Evolutionary conservation across 2,329 filamentous ascomycete species (phyloP).

Genomic region (Xylaria polymorpha): DNA sequence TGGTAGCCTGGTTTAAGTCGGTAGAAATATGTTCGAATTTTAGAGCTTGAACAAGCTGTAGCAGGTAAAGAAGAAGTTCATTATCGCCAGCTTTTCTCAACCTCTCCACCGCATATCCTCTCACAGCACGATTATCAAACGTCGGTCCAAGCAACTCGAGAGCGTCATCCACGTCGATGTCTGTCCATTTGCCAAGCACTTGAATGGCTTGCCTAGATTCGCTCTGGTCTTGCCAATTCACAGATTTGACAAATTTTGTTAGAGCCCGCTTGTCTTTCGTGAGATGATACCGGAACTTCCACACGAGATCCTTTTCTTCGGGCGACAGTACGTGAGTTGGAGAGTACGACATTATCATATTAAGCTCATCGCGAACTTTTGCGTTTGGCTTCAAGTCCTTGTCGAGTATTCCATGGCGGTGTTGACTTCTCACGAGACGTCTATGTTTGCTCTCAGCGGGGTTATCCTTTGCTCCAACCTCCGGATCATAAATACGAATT

Average conservation of each 20-base stretch:
- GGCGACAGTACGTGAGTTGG: slow-evolving; percentile 88
- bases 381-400: slow-evolving; percentile 96
- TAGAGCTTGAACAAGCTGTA: slow-evolving; percentile 94
- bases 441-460: slow-evolving; percentile 96
- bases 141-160: slow-evolving; percentile 92
- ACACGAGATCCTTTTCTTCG: slow-evolving; percentile 95
- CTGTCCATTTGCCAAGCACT: slow-evolving; percentile 91
- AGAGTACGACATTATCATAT: slow-evolving; percentile 89
- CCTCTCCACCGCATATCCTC: slow-evolving; percentile 92
- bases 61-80: slow-evolving; percentile 87
- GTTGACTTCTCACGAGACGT: slow-evolving; percentile 87
- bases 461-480: slow-evolving; percentile 89
- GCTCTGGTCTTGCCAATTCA: slow-evolving; percentile 88
- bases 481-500: slow-evolving; percentile 91
- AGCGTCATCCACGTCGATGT: slow-evolving; percentile 96
- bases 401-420: slow-evolving; percentile 91
- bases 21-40: slow-evolving; percentile 87
- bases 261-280: slow-evolving; percentile 91
- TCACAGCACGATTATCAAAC: slow-evolving; percentile 87
- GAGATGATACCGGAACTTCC: slow-evolving; percentile 96
- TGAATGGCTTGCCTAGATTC: slow-evolving; percentile 92
- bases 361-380: slow-evolving; percentile 93
- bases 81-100: slow-evolving; percentile 92
- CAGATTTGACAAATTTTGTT: slow-evolving; percentile 98
- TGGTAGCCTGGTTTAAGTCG: slow-evolving; percentile 68